Evolutionary conservation across 1,284 basidiomycete genomes (phyloP).

Genomic region (Puccinia horiana): DNA sequence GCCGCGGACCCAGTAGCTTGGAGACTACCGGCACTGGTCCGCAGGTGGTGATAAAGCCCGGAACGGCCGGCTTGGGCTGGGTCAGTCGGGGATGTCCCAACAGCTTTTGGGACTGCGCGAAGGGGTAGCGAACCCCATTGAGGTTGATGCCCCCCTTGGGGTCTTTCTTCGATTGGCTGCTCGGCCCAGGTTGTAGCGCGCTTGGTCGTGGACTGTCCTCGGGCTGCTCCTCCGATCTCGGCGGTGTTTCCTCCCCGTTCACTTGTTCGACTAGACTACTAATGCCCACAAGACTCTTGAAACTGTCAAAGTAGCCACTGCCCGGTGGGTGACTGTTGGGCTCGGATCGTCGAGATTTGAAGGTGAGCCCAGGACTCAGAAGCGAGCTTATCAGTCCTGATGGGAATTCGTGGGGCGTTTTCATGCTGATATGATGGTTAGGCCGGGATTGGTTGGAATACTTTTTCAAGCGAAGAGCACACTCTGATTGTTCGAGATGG

Average conservation of each 20-base stretch:
- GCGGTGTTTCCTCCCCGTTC: not conserved
- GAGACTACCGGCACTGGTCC: conserved; percentile 26
- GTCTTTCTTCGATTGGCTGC: no score
- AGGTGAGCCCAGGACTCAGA: conserved; percentile 38
- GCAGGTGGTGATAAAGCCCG: conserved; percentile 33
- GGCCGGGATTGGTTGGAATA: not conserved
- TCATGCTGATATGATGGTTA: not conserved
- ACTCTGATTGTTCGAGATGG: conserved; percentile 2
- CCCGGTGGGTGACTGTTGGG: not conserved
- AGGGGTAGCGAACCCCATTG: not conserved
- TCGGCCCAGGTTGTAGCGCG: no score
- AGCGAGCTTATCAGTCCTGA: conserved; percentile 21
- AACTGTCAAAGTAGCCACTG: conserved; percentile 39
- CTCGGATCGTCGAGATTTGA: conserved; percentile 11
- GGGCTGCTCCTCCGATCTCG: not conserved
- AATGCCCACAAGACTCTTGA: conserved; percentile 34
- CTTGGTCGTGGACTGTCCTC: not conserved
- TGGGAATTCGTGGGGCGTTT: not conserved
- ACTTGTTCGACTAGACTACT: not conserved
- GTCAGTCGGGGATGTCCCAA: not conserved
- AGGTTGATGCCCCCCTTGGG: not conserved
- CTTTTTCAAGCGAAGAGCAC: conserved; percentile 22
- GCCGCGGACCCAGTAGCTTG: conserved; percentile 21
- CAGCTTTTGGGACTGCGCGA: not conserved
- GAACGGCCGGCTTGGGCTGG: conserved; percentile 16